Base-by-base conservation (phyloP, 345 rosid genomes). In the Rhodamnia argentea region DNA sequence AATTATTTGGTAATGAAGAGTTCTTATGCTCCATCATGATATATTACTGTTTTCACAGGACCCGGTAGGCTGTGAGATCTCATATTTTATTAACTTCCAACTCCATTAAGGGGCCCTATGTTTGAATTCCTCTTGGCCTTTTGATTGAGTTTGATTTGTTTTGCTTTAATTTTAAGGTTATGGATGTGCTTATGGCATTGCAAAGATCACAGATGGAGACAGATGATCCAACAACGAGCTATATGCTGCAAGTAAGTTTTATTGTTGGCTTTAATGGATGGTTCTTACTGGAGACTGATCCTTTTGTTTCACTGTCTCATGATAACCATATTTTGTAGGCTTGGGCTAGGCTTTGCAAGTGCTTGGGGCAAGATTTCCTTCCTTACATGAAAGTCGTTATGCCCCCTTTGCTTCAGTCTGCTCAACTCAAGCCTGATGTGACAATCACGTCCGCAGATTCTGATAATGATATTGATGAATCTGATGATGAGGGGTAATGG, bases 341-440 rank as follows among this genome's bases (percentile, higher is more conserved):
- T 37, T 98, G 99, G 99, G 99, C 99, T 82, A 93, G 99, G 87
- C 98, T 98, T 74, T 98, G 99, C 95, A 98, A 98, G 89, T 98
- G 99, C 89, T 89, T 98, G 87, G 99, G 99, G 59, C 99, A 95
- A 87, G 99, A 98, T 90, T 98, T 98, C 89, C 95, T 98, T 87
- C 99, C 99, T 54, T 98, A 98, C 84, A 96, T 98, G 99, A 92
- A 90, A 70, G 96, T 98, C 89, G 99, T 98, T 83, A 98, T 98
- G 99, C 99, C 99, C 56, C 98, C 99, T 85, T 89, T 98, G 91
- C 98, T 98, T 47, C 98, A 90, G 89, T 98, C 99, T 90, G 98
- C 99, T 89, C 98, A 98, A 87, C 97, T 98, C 64, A 96, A 98
- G 92, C 99, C 99, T 42, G 99, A 98, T 90, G 99, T 98, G 78